phyloP scores from a whole-genome alignment of 176 grass and related monocot genomes.

The Stipa capillata region DNA sequence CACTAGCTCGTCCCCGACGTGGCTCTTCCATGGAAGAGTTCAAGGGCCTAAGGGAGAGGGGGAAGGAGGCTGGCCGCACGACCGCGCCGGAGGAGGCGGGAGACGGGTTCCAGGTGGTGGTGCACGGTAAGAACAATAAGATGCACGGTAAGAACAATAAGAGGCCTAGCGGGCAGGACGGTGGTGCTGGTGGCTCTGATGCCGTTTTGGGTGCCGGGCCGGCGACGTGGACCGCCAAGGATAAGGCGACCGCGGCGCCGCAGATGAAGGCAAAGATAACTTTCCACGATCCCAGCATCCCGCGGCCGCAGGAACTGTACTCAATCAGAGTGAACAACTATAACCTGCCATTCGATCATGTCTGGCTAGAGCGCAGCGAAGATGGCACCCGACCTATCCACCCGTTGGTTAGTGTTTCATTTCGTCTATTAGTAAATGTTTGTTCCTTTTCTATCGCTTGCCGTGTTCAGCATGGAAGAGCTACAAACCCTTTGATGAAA shows the following conservation, averaged over 20 bases:
- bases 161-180: slow-evolving; percentile 2
- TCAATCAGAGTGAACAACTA: slow-evolving; percentile 59
- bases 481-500: background rate
- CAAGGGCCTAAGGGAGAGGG: slow-evolving; percentile 19
- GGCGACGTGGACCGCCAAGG: slow-evolving; percentile 39
- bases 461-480: background rate
- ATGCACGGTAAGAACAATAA: slow-evolving; percentile 53
- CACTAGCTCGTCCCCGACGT: slow-evolving; percentile 38
- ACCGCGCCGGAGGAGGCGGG: slow-evolving; percentile 36
- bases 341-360: slow-evolving; percentile 69
- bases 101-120: slow-evolving; percentile 60
- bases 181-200: background rate
- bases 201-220: background rate
- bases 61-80: slow-evolving; percentile 27
- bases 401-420: slow-evolving; percentile 48
- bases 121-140: no score
- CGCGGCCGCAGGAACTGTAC: slow-evolving; percentile 55
- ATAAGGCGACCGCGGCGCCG: slow-evolving; percentile 28
- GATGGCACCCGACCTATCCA: slow-evolving; percentile 47
- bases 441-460: background rate
- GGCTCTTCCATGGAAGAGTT: slow-evolving; percentile 51
- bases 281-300: slow-evolving; percentile 75
- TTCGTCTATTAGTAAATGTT: background rate
- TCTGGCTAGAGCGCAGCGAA: slow-evolving; percentile 59
- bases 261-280: slow-evolving; percentile 38